These are phyloP conservation scores for Xylaria sp. DNA, from an alignment of 2,329 filamentous ascomycete species.

Conservation along the genomic window DNA sequence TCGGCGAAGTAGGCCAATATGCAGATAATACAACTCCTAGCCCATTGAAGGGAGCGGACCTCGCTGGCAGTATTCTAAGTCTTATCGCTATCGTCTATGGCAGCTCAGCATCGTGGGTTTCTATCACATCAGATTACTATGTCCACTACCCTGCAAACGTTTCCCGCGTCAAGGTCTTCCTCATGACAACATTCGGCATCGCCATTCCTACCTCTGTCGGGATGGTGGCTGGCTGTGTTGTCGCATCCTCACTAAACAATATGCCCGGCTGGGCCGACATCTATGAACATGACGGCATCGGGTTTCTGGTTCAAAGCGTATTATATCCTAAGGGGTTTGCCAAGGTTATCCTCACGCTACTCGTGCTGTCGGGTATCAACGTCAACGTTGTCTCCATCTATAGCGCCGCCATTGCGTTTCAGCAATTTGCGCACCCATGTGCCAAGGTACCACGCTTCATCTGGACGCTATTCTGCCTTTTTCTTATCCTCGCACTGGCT, in stretches of 20 bases:
- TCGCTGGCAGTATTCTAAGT: conserved; percentile 49
- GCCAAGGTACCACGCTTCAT: conserved; percentile 52
- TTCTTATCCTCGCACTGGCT: conserved; percentile 51
- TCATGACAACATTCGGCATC: conserved; percentile 55
- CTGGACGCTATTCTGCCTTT: conserved; percentile 54
- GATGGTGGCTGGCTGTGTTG: conserved; percentile 53
- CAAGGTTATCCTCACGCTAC: conserved; percentile 45
- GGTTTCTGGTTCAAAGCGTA: conserved; percentile 52
- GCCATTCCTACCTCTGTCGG: conserved; percentile 54
- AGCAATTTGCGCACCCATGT: conserved; percentile 51
- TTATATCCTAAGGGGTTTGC: conserved; percentile 53
- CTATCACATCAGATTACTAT: conserved; percentile 53
- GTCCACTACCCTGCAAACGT: conserved; percentile 55
- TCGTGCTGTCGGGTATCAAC: conserved; percentile 51
- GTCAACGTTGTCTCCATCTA: conserved; percentile 54
- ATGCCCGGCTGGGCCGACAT: conserved; percentile 47
- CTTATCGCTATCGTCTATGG: conserved; percentile 55
- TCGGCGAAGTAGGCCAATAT: conserved; percentile 50
- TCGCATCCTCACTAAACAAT: conserved; percentile 49
- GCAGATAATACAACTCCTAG: conserved; percentile 48
- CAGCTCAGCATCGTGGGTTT: conserved; percentile 55
- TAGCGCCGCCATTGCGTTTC: conserved; percentile 45
- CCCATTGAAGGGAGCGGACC: conserved; percentile 43
- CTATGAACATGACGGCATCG: conserved; percentile 49
- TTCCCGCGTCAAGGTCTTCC: conserved; percentile 52